These are phyloP conservation scores for Leucoagaricus sp. DNA, from an alignment of 1,284 basidiomycete species.

Conservation along the genomic window DNA sequence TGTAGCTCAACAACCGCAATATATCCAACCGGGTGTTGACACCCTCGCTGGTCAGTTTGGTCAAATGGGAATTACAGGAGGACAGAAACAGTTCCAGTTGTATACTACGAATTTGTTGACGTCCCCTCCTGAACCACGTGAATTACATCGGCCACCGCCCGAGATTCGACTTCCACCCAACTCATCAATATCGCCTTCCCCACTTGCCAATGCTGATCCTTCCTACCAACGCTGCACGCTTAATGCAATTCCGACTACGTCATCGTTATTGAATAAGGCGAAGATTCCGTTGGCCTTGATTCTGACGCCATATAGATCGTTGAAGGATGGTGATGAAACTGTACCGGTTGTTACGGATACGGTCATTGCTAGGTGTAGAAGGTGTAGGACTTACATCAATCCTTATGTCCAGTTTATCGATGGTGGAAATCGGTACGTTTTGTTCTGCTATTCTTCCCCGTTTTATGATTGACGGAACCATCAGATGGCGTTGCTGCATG, in stretches of 20 bases:
- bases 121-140: conserved; percentile 86
- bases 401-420: conserved; percentile 99
- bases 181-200: conserved; percentile 79
- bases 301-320: conserved; percentile 89
- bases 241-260: conserved; percentile 93
- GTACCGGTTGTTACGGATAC: conserved; percentile 93
- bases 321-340: conserved; percentile 73
- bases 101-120: conserved; percentile 89
- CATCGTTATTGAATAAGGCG: conserved; percentile 87
- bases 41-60: conserved; percentile 84
- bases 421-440: conserved; percentile 83
- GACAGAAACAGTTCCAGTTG: conserved; percentile 72
- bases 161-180: conserved; percentile 87
- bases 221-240: conserved; percentile 94
- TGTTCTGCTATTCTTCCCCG: neutral
- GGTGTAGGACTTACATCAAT: conserved; percentile 98
- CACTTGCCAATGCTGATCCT: conserved; percentile 83
- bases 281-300: conserved; percentile 93
- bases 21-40: conserved; percentile 55
- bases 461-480: neutral
- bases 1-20: conserved; percentile 45
- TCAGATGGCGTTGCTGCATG: conserved; percentile 98
- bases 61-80: conserved; percentile 75
- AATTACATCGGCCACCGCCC: conserved; percentile 81
- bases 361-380: conserved; percentile 95